Base-by-base conservation (phyloP, 495 filamentous ascomycete genomes). In the Xylaria castorea region DNA sequence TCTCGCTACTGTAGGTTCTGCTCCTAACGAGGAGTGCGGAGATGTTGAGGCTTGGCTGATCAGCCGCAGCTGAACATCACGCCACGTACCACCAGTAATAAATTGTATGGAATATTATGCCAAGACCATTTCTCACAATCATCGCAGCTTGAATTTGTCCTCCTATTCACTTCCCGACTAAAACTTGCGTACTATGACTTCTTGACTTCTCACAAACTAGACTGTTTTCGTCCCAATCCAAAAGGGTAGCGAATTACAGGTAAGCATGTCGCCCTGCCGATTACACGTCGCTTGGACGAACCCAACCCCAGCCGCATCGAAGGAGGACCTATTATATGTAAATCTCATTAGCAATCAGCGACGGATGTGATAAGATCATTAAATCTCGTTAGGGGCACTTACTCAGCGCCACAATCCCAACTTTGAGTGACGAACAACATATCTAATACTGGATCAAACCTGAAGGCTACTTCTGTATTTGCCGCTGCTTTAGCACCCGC, bases 271-370 rank as follows among this genome's bases (percentile, higher is more conserved):
- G 51, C 78, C 79, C 66, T 73, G 71, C 30, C 82, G 76, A 27
- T 70, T 77, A 57, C 82, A 84, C 1, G 75, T 75, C 6, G 78
- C 78, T 53, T 84, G 82, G 8, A 83, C 75, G 44, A 76, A 84
- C 0, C 68, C 75, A 27, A 82, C 74, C 1, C 82, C 82, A 14
- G 73, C 64, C 9, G 70, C 72, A 40, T 78, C 71, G 11, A 78
- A 74, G 2, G 75, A 68, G 14, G 78, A 72, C 18, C 79, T 83
- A 36, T 30, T 0, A 8, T 14, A 57, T 18, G 61, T n/a, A 30
- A 16, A 57, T 57, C 3, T 16, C 14, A 32, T 77, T 25, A 75
- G 63, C 22, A 66, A 66, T 40, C 61, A 63, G 16, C 18, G 0
- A 27, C n/a, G 25, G 64, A 22, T n/a, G 55, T 38, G 34, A 14